Base-by-base conservation (phyloP, 2,329 filamentous ascomycete species). In the Aspergillus tamarii region DNA sequence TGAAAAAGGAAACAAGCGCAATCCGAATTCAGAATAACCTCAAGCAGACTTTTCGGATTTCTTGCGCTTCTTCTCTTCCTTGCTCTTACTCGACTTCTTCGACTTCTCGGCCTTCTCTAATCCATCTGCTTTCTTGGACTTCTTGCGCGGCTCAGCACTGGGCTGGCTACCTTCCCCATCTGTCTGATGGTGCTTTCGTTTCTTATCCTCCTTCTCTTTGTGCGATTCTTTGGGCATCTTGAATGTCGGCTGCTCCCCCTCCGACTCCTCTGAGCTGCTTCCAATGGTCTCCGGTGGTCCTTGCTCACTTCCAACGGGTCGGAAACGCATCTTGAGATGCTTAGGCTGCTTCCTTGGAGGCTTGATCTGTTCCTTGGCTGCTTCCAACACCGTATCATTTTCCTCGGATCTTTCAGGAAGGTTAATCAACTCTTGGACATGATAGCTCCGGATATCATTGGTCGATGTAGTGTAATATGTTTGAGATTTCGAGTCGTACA, bases 251-350 rank as follows among this genome's bases (percentile, higher is more conserved):
- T 71, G 67, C 50, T 77, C 78, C 10, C 64, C 70, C 52, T 79
- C 78, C 2, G 76, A 79, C 65, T 79, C 73, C 43, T 74, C 77
- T 2, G 76, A 77, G 60, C 73, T 74, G n/a, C 69, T 73, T 14
- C 76, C 78, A 45, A 78, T 63, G 6, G 74, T 78, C 66, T 78
- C 76, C 1, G 77, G 72, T 0, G 71, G 67, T 2, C 66, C 70
- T 19, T 69, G 64, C 8, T 69, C 68, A 56, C 77, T 79, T 30
- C 81, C 81, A 43, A 80, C 76, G 23, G 81, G 80, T 10, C 74
- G 74, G 64, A 82, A 82, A 34, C 80, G 80, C 79, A 81, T 81
- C 66, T 77, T 80, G 64, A 83, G 60, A 59, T 80, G 66, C 62
- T 78, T 78, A 16, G 80, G 80, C 60, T 83, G 80, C 59, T 77